Conservation (phyloP, 2,329 filamentous ascomycete species). For the Sodiomyces alkalinus region DNA sequence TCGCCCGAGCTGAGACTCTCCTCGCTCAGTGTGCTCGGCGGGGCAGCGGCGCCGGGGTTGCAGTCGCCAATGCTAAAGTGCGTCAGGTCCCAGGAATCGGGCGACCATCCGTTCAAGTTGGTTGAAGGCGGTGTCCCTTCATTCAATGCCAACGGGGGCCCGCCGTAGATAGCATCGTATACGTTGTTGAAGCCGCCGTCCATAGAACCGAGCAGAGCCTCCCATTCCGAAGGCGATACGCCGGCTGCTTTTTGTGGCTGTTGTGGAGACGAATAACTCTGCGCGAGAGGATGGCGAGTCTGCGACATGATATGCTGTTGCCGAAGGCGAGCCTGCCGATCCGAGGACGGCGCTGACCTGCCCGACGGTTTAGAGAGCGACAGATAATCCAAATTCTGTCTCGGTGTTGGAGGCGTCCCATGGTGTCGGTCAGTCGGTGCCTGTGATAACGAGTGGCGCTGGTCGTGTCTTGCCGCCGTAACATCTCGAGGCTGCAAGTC, state of each 20-base stretch:
- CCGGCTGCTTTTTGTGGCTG: slow-evolving; percentile 22
- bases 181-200: slow-evolving; percentile 70
- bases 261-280: slow-evolving; percentile 20
- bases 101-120: slow-evolving; percentile 33
- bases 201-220: slow-evolving; percentile 63
- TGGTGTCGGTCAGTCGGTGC: slow-evolving; percentile 13
- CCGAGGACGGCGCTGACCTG: slow-evolving; percentile 34
- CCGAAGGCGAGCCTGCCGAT: slow-evolving; percentile 25
- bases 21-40: slow-evolving; percentile 40
- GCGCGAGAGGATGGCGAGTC: slow-evolving; percentile 11
- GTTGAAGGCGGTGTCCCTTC: slow-evolving; percentile 26
- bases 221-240: slow-evolving; percentile 61
- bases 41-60: slow-evolving; percentile 21
- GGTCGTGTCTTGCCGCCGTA: slow-evolving; percentile 27
- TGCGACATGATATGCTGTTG: slow-evolving; percentile 8
- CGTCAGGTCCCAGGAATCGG: slow-evolving; percentile 40
- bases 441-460: slow-evolving; percentile 32
- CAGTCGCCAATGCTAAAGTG: slow-evolving; percentile 36
- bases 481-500: slow-evolving; percentile 20
- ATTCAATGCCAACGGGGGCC: slow-evolving; percentile 30
- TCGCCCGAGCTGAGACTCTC: slow-evolving; percentile 42
- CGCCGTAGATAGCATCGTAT: slow-evolving; percentile 71
- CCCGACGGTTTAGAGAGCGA: slow-evolving; percentile 30
- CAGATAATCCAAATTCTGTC: slow-evolving; percentile 44
- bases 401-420: slow-evolving; percentile 17